Evolutionary conservation across 176 grass and related monocot species (phyloP).

Genomic region (Saccharum officinarum): DNA sequence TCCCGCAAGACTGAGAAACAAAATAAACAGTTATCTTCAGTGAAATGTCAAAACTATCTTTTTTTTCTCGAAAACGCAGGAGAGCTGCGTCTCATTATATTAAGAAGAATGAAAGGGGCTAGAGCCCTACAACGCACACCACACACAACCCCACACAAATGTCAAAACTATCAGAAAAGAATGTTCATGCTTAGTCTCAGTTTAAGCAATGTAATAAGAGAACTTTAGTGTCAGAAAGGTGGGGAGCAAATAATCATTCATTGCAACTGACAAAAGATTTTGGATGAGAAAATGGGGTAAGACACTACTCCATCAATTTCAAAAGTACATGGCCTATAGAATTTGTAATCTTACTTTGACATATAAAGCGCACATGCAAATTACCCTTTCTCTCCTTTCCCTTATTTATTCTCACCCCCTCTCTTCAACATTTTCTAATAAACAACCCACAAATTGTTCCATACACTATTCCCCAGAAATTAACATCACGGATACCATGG

Average conservation of each 20-base stretch:
- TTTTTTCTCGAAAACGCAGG: too few relatives aligned
- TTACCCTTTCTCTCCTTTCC: not conserved
- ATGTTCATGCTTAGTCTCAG: not conserved
- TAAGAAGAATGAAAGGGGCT: too few relatives aligned
- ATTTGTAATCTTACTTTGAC: not conserved
- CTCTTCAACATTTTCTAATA: not conserved
- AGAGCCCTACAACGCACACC: too few relatives aligned
- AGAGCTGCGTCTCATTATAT: too few relatives aligned
- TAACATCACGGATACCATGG: not conserved
- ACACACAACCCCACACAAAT: too few relatives aligned
- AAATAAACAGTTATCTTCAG: slow-evolving; percentile 13
- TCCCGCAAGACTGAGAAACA: slow-evolving; percentile 73
- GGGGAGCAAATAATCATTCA: slow-evolving; percentile 1
- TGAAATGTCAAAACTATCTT: not conserved
- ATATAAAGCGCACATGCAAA: not conserved
- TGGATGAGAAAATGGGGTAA: slow-evolving; percentile 21
- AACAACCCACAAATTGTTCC: not conserved
- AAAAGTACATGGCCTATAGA: not conserved
- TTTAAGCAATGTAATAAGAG: not conserved
- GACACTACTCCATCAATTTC: not conserved
- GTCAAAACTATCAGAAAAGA: slow-evolving; percentile 10
- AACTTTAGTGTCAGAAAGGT: not conserved
- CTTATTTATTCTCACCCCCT: not conserved
- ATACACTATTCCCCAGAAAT: not conserved
- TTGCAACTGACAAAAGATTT: not conserved